Evolutionary conservation across 352 stramenopile genomes (phyloP), one percentile per base, ranked within the genome.

Genomic region (Blastocystis sp.): DNA sequence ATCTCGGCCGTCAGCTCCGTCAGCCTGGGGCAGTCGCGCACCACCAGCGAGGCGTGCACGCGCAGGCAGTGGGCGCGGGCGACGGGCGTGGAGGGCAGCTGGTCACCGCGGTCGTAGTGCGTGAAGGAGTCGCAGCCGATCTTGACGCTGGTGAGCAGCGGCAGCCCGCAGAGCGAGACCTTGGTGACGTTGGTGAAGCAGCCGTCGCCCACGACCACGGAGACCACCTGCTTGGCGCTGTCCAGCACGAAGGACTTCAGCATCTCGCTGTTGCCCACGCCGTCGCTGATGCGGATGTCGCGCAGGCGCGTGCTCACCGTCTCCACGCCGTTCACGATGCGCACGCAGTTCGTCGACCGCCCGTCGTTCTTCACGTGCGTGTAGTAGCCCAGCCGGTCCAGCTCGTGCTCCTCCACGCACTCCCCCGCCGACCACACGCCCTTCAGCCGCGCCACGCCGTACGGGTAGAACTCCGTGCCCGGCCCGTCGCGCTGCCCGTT

Each of bases 61-160:
- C 66, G 43, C n/a, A 64, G 28, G 66, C n/a, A 64, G 2, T 48
- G n/a, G 3, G 28, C 48, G 21, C 43, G 19, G 71, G 71, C 45
- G 38, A 34, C 11, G 64, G 28, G 28, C 28, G 28, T 34, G 28
- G 28, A 34, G 28, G 28, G 28, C 28, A 34, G 28, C 28, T 34
- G 42, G 59, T 17, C 66, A 19, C 24, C 21, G 43, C 71, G 71
- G 40, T 81, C 48, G 66, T 24, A 81, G 3, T 43, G 24, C 21
- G 71, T 64, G 45, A 81, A 81, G 28, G 19, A 65, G 54, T 81
- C 71, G 28, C 66, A 45, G 14, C 42, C 43, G 66, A 81, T 81
- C 28, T 45, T 64, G 6, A 81, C 45, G 7, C 21, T 43, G 38
- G 21, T 54, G 14, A 81, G 48, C 34, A 17, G 48, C 45, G 38